A percentile compares a stretch with the other conserved stretches of the same genome.
phyloP scores from a whole-genome alignment of 2,329 filamentous ascomycete species.

The Trichophyton verrucosum region DNA sequence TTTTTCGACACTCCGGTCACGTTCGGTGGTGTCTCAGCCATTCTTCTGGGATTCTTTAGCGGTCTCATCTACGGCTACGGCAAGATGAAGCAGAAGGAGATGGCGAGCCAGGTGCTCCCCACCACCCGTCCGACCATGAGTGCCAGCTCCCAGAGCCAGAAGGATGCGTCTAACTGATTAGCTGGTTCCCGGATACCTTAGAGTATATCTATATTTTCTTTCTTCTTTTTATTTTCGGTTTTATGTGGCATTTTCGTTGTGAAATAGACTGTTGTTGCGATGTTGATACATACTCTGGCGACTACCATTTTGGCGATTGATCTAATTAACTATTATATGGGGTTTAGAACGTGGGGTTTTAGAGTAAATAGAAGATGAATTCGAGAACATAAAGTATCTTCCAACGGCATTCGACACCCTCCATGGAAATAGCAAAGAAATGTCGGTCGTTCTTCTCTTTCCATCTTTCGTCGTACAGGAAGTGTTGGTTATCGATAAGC shows the following conservation, averaged over 20 bases:
- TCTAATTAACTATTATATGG: too few relatives aligned
- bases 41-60: constrained; percentile 78
- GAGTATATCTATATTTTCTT: not conserved
- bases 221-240: not conserved
- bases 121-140: constrained; percentile 60
- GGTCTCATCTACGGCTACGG: constrained; percentile 81
- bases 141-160: constrained; percentile 79
- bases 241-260: not conserved
- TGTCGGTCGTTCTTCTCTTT: too few relatives aligned
- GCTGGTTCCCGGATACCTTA: not conserved
- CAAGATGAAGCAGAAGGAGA: constrained; percentile 65
- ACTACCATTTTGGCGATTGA: too few relatives aligned
- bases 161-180: constrained; percentile 67
- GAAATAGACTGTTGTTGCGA: not conserved
- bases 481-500: not conserved
- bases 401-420: too few relatives aligned
- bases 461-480: too few relatives aligned
- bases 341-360: too few relatives aligned
- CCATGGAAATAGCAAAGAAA: too few relatives aligned
- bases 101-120: constrained; percentile 55
- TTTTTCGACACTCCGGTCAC: constrained; percentile 95
- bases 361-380: too few relatives aligned
- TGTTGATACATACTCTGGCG: not conserved
- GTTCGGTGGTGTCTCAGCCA: constrained; percentile 80
- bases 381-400: too few relatives aligned